These are phyloP conservation scores for Wallacemonas sp. DNA, from an alignment of 208 protist species.

Conservation along the genomic window DNA sequence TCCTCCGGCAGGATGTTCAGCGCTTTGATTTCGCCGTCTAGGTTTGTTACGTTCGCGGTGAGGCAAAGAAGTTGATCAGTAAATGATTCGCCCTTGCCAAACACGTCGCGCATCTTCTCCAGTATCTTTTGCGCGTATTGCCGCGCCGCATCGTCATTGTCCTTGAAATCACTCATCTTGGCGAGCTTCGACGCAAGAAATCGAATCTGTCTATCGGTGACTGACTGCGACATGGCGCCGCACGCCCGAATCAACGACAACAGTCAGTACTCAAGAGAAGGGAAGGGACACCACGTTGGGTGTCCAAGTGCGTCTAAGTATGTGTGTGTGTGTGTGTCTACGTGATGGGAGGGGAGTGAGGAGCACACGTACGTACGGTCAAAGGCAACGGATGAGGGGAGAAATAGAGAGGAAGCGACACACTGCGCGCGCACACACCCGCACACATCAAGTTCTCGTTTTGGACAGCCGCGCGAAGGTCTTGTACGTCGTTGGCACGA, in stretches of 20 bases:
- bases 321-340: background rate
- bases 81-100: conserved; percentile 55
- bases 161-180: conserved; percentile 60
- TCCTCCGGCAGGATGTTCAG: conserved; percentile 25
- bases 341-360: too few relatives aligned
- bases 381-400: too few relatives aligned
- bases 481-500: too few relatives aligned
- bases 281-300: background rate
- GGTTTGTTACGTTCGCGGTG: conserved; percentile 64
- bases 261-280: background rate
- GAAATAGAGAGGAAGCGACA: too few relatives aligned
- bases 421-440: too few relatives aligned
- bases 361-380: too few relatives aligned
- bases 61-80: conserved; percentile 70
- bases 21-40: conserved; percentile 59
- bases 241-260: too few relatives aligned
- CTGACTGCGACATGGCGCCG: background rate
- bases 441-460: too few relatives aligned
- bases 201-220: conserved; percentile 21
- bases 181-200: conserved; percentile 41
- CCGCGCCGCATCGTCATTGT: conserved; percentile 16
- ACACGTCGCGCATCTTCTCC: conserved; percentile 25
- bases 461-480: too few relatives aligned
- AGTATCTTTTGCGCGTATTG: conserved; percentile 51
- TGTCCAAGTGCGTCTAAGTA: too few relatives aligned